Base-by-base conservation (phyloP, 2,329 filamentous ascomycete species). In the Ceratocystiopsis brevicomis region DNA sequence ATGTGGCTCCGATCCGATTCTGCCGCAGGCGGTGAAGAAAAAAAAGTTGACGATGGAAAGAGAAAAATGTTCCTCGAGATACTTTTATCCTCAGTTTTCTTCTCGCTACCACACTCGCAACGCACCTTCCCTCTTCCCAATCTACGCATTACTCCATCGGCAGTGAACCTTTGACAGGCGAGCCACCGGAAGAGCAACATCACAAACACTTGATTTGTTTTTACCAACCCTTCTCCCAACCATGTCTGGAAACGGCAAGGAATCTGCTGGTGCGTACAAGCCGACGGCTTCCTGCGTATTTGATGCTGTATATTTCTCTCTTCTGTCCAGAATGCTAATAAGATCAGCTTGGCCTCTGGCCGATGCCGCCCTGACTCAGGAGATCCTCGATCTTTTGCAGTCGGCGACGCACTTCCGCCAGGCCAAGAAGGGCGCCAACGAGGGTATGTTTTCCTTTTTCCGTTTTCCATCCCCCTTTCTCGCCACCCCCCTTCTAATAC, bases 351-450 rank as follows among this genome's bases (percentile, higher is more conserved):
- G 52, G 52, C 52, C 52, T 19, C 47, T 53, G 51, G 52, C 52
- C 41, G 52, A 53, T 43, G 38, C 49, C 12, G 51, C 49, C 17
- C 48, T 53, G 18, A 47, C 49, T 14, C 49, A 86, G 67, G 78
- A 87, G 60, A 76, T 95, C 50, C 74, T 94, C 50, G 81, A 92
- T 53, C 71, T 86, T 44, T 70, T 87, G 49, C 82, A 88, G 66
- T 78, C 81, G 56, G 76, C 67, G 44, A 67, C 64, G 67, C 56
- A 81, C 64, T 69, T 73, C 56, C 71, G 78, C 42, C 83, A 90
- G 69, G 64, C 87, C 52, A 90, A 90, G 71, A 92, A 90, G 70
- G 83, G 84, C 49, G 83, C 82, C 59, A 88, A 87, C 71, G 81
- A 84, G 61, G 68, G 44, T 48, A 18, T 18, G 46, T 40, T 3